These are phyloP conservation scores for Fusarium sp. DNA, from an alignment of 2,329 filamentous ascomycete species.

Conservation along the genomic window DNA sequence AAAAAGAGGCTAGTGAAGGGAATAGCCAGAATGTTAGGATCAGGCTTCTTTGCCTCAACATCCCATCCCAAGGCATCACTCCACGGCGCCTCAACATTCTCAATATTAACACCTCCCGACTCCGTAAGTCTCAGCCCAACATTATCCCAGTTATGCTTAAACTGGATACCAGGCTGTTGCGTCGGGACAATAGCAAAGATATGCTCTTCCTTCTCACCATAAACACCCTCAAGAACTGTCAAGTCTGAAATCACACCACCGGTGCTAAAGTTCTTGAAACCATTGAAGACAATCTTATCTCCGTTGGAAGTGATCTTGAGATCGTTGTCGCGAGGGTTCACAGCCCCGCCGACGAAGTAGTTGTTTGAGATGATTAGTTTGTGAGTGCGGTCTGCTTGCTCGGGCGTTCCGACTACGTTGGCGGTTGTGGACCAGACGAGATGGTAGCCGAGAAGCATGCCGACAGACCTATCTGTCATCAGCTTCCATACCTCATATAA, in stretches of 20 bases:
- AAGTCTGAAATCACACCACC: conserved; percentile 72
- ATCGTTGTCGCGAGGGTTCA: conserved; percentile 69
- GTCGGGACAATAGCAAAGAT: conserved; percentile 9
- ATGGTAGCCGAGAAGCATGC: conserved; percentile 58
- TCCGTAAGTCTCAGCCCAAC: conserved; percentile 4
- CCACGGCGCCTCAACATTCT: not conserved
- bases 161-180: conserved; percentile 1
- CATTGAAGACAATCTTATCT: conserved; percentile 65
- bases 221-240: conserved; percentile 69
- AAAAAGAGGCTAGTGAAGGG: not conserved
- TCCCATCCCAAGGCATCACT: conserved; percentile 8
- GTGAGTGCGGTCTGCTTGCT: conserved; percentile 65
- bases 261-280: conserved; percentile 72
- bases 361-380: conserved; percentile 69
- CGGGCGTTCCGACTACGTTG: conserved; percentile 33
- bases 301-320: conserved; percentile 57
- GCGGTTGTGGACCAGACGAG: conserved; percentile 13
- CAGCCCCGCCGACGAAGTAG: conserved; percentile 71
- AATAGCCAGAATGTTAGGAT: not conserved
- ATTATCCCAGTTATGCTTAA: conserved; percentile 15
- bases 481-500: fast-evolving
- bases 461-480: conserved; percentile 56
- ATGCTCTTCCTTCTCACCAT: conserved; percentile 45
- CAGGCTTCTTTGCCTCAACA: not conserved
- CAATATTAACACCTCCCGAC: not conserved